A percentile compares a stretch with the other conserved stretches of the same genome.
These are phyloP conservation scores for Xerocomus spinulosus DNA, from an alignment of 768 basidiomycete species.

Conservation along the genomic window DNA sequence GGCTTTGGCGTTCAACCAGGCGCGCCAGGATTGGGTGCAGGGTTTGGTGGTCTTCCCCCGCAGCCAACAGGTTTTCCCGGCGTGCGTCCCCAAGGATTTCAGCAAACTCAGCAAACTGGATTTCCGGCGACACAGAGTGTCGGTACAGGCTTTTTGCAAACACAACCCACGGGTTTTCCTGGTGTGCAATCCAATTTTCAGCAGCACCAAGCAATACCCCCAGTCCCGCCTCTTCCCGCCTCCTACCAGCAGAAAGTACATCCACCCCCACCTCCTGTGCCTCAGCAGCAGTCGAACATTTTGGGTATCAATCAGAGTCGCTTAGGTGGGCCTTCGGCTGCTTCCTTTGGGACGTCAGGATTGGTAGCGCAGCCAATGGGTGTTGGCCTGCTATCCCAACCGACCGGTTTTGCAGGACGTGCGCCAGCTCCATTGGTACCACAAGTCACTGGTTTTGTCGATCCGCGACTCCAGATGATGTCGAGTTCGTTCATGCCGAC, in stretches of 20 bases:
- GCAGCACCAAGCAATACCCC: slow-evolving; percentile 44
- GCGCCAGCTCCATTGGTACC: slow-evolving; percentile 50
- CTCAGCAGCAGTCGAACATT: slow-evolving; percentile 44
- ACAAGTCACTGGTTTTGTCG: slow-evolving; percentile 75
- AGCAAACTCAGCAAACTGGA: slow-evolving; percentile 40
- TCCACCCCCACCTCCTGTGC: slow-evolving; percentile 33
- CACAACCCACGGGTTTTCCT: slow-evolving; percentile 50
- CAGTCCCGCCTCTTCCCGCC: slow-evolving; percentile 59
- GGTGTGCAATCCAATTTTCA: slow-evolving; percentile 23
- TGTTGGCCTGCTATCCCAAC: slow-evolving; percentile 24
- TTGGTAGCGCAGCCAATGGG: slow-evolving; percentile 22
- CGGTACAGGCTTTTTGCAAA: slow-evolving; percentile 37
- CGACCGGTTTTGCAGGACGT: slow-evolving; percentile 47
- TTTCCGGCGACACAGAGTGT: slow-evolving; percentile 35
- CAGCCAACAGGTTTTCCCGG: slow-evolving; percentile 58
- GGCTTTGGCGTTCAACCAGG: slow-evolving; percentile 27
- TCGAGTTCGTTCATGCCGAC: slow-evolving; percentile 88
- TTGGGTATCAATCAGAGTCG: slow-evolving; percentile 52
- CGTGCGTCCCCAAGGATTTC: slow-evolving; percentile 37
- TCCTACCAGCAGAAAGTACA: slow-evolving; percentile 53
- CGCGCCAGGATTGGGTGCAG: slow-evolving; percentile 28
- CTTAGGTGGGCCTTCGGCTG: slow-evolving; percentile 30
- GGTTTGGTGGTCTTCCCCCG: slow-evolving; percentile 42
- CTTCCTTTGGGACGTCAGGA: slow-evolving; percentile 10
- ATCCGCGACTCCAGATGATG: slow-evolving; percentile 86